Evolutionary conservation across 805 yeast genomes (phyloP), one percentile per base, ranked within the genome.

Genomic region (Wickerhamiella siamensis): DNA sequence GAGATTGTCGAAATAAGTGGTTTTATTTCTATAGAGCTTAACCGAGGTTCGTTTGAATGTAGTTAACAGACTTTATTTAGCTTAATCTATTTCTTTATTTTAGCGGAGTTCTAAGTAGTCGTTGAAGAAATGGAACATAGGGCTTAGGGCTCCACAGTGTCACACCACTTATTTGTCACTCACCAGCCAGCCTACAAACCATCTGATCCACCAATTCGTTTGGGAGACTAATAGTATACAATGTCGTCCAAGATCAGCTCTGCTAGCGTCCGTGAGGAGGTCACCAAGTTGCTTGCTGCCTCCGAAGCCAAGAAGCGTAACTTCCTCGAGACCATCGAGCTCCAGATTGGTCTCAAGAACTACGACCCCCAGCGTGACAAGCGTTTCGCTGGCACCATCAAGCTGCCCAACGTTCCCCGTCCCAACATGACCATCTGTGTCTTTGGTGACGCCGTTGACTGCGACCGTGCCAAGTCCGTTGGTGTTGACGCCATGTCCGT

Each of bases 291-390:
- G 64, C 74, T 91, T 69, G 80, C 78, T 66, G 77, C 67, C 79
- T 84, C 97, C 62, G 76, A 66, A 68, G 91, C 82, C 71, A 91
- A 91, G 83, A 88, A 91, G 95, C 87, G 99, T 81, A 91, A 91
- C 94, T 91, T 91, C 77, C 82, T 88, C 73, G 99, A 91, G 81
- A 88, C 99, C 71, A 87, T 91, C 64, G 99, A 91, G 77, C 78
- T 91, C 68, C 98, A 91, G 77, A 94, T 91, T 66, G 98, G 98
- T 72, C 79, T 91, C 63, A 91, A 91, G 87, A 91, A 91, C 94
- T 91, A 91, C 74, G 99, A 91, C 71, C 97, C 99, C 67, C 98
- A 91, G 78, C 87, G 98, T 83, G 99, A 91, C 75, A 91, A 91
- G 87, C 97, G 99, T 86, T 91, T 91, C 96, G 88, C 97, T 69